Evolutionary conservation across 768 basidiomycete species (phyloP), one percentile per base, ranked within the genome.

Genomic region (Mycena epipterygia): DNA sequence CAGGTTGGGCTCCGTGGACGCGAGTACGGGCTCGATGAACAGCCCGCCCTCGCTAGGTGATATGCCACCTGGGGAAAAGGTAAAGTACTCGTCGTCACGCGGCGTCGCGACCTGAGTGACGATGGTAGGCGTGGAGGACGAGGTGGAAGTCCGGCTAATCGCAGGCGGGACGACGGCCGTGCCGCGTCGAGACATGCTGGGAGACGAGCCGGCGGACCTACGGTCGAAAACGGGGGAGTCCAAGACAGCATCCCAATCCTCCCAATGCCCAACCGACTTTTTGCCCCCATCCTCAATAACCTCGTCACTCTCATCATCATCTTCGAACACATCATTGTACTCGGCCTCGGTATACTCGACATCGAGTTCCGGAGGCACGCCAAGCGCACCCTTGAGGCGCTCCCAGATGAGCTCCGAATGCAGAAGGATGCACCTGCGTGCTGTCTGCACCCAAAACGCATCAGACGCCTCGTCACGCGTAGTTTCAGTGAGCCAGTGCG

Each of bases 331-430:
- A 23, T 81, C 81, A 56, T 81, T 77, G 70, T 81, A 80, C 70
- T 73, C 63, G 70, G 78, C 69, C 62, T 71, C 71, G n/a, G 37
- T 76, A 30, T 85, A 87, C 51, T 93, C 91, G 35, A 90, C 80
- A 73, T 95, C 92, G 25, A 97, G 84, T 75, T 97, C 95, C 0
- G 91, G 92, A 13, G 96, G 95, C 6, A 96, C 91, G 6, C 96
- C 96, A 2, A 98, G 84, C 0, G 94, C 95, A 33, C 90, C 92
- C 75, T 96, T 96, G 76, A 97, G 84, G 65, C 95, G 89, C 79
- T 97, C 95, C 96, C 96, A 98, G 64, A 97, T 91, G 44, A 95
- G 89, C 76, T 97, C 95, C 17, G 91, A 93, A 72, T 91, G 91
- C 29, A 88, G 81, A 25, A 93, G 84, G 74, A 97, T 88, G 74